Evolutionary conservation across 2,329 filamentous ascomycete species (phyloP).

Genomic region (Triangularia setosa): DNA sequence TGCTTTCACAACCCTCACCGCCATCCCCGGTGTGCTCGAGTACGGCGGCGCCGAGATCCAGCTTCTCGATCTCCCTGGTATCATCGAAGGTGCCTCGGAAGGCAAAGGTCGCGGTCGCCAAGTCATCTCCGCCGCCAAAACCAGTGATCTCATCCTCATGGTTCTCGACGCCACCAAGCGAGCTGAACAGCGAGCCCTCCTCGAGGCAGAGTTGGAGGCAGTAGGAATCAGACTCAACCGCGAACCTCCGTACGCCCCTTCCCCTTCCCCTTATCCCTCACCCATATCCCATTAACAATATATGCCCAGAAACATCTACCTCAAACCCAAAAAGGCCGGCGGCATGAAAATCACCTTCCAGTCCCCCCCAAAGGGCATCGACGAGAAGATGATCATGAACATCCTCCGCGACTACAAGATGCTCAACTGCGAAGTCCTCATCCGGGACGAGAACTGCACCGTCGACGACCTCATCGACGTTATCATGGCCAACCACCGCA

Average conservation of each 20-base stretch:
- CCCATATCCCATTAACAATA: neutral
- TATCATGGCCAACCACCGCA: conserved; percentile 98
- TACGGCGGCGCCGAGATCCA: conserved; percentile 98
- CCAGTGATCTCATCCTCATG: conserved; percentile 96
- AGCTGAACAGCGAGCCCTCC: conserved; percentile 81
- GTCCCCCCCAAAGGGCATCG: conserved; percentile 79
- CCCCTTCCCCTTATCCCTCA: neutral
- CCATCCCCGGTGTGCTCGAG: conserved; percentile 94
- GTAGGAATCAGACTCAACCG: conserved; percentile 92
- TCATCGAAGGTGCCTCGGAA: conserved; percentile 94
- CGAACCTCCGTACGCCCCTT: conserved; percentile 68
- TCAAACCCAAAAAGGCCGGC: conserved; percentile 92
- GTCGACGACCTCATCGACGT: conserved; percentile 99
- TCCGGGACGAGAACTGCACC: conserved; percentile 91
- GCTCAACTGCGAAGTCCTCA: conserved; percentile 91
- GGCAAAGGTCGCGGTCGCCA: conserved; percentile 94
- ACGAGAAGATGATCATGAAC: conserved; percentile 98
- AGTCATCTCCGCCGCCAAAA: conserved; percentile 97
- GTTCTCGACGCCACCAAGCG: conserved; percentile 94
- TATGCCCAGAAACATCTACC: conserved; percentile 77
- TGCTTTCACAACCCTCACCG: conserved; percentile 94
- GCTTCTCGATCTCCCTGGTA: conserved; percentile 93
- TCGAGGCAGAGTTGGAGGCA: conserved; percentile 90
- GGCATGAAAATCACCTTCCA: conserved; percentile 99
- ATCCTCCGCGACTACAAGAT: conserved; percentile 98